Base-by-base conservation (phyloP, 106 monocot species). In the Dioscorea zingiberensis region DNA sequence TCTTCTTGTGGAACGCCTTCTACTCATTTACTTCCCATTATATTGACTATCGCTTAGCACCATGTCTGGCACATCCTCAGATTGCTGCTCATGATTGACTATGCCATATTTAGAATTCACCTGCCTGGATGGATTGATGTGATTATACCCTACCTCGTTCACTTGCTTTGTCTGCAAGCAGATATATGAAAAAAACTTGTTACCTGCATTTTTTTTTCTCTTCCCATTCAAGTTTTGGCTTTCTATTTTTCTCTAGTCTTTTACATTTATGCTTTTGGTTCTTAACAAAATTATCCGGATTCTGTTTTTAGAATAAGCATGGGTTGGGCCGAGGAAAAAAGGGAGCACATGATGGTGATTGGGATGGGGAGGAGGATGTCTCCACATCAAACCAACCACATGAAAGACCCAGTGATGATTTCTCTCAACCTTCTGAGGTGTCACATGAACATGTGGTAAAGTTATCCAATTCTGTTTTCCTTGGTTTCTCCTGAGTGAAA, bases 281-380 rank as follows among this genome's bases (percentile, higher is more conserved):
- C n/a, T 23, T 23, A 12, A 25, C 21, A 22, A 12, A 18, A 0
- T 51, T 16, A 4, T 22, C 13, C 3, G 21, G 1, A 19, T 58
- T 21, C 22, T 21, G 21, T 5, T 0, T 58, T 13, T 58, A 51
- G 18, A 51, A 51, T 19, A 51, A 74, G 38, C 76, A 76, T 27
- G 76, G 61, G 14, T 11, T 44, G 22, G 72, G 61, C 48, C 76
- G 84, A 72, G 84, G 68, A 22, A 72, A 72, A 65, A 89, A 80
- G 44, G 67, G 64, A 13, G 81, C 76, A 17, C 65, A 81, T 66
- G 94, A 94, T 66, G 71, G n/a, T 54, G 93, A 93, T 61, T 82
- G 69, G n/a, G 63, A 69, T 64, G 77, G 66, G 19, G 92, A 80
- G 22, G 80, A 87, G 54, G 87, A 84, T 62, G 69, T 27, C 9